Percentiles rank a stretch among this genome's conserved stretches.
phyloP scores from a whole-genome alignment of 139 green algal species.

The Nannochloris sp. region DNA sequence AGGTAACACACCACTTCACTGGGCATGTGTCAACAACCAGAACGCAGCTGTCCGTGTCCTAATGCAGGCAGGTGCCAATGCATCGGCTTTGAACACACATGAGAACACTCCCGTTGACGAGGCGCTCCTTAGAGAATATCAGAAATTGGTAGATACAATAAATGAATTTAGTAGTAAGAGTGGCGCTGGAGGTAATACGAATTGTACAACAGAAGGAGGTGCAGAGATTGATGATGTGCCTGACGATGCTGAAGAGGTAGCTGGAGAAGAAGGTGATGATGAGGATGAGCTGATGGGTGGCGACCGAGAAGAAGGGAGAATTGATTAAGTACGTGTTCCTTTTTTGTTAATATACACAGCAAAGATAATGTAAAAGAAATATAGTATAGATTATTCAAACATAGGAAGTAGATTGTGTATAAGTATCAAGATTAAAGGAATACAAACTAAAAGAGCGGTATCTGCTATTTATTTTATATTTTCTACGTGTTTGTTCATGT shows the following conservation, averaged over 20 bases:
- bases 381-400: no score
- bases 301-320: background rate
- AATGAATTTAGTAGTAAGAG: no score
- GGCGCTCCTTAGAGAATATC: slow-evolving; percentile 26
- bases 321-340: no score
- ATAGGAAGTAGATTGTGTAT: no score
- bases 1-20: slow-evolving; percentile 74
- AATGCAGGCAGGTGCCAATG: slow-evolving; percentile 41
- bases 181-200: no score
- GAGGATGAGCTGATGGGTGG: slow-evolving; percentile 1
- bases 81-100: slow-evolving; percentile 48
- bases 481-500: no score
- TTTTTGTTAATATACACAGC: no score
- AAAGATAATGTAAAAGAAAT: no score
- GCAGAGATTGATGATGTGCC: slow-evolving; percentile 8
- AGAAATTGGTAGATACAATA: slow-evolving; percentile 25
- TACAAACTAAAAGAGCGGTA: no score
- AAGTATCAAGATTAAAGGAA: no score
- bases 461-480: no score
- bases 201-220: background rate
- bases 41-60: slow-evolving; percentile 40
- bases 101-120: slow-evolving; percentile 62
- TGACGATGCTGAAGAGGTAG: slow-evolving; percentile 35
- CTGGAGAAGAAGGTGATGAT: slow-evolving; percentile 15
- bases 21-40: slow-evolving; percentile 71